phyloP scores from a whole-genome alignment of 129 eudicot species.

The Ambrosia trifida region DNA sequence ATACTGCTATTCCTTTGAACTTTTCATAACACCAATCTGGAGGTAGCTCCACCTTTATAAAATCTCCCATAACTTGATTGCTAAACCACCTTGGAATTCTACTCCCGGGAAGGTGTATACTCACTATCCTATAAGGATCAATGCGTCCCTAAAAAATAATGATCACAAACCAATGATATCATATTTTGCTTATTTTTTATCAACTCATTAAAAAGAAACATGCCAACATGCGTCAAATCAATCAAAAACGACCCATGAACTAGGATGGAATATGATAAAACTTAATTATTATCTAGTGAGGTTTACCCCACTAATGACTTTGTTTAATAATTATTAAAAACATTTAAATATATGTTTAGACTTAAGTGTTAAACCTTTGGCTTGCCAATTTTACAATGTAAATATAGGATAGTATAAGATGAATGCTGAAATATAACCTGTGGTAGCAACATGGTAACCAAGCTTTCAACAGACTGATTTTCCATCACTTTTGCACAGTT shows the following conservation, averaged over 20 bases:
- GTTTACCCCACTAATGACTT: no score
- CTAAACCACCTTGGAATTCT: conserved; percentile 34
- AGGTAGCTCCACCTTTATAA: conserved; percentile 31
- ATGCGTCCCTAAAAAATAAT: conserved; percentile 33
- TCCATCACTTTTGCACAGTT: conserved; percentile 32
- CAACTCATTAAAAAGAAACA: no score
- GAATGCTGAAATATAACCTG: conserved; percentile 27
- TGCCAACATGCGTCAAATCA: no score
- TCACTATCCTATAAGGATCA: conserved; percentile 33
- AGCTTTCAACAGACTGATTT: conserved; percentile 34
- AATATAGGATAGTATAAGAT: background rate
- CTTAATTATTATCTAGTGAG: no score
- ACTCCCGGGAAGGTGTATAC: conserved; percentile 33
- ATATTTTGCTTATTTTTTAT: background rate
- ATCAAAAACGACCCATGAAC: no score
- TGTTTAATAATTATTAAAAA: no score
- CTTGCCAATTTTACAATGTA: no score
- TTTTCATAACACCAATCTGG: conserved; percentile 29
- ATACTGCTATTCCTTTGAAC: conserved; percentile 37
- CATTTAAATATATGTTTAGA: no score
- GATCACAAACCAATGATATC: conserved; percentile 3
- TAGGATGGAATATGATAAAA: no score
- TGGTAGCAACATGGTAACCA: conserved; percentile 36
- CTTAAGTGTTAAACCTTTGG: no score
- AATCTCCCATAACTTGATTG: conserved; percentile 27